Base-by-base conservation (phyloP, 192 early-diverging fungal genomes). In the Coemansia sp. region DNA sequence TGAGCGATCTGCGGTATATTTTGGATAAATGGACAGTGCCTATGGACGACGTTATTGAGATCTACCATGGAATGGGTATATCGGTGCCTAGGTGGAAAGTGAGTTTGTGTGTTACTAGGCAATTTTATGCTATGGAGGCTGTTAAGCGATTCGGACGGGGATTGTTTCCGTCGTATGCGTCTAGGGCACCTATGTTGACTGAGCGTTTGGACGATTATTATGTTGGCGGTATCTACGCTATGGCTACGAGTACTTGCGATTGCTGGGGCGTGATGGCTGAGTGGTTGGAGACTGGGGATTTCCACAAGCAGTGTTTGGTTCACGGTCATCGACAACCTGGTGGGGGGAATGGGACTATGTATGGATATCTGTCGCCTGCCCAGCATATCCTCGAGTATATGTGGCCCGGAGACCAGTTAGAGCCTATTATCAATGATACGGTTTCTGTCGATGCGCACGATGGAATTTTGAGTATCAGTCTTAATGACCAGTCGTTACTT, bases 121-220 rank as follows among this genome's bases (percentile, higher is more conserved):
- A 78, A 71, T 74, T 81, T 31, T 80, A 80, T 49, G 76, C 83
- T 22, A 75, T 85, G 75, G 75, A 85, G 79, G 78, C 83, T 3
- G 79, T 85, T 24, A 85, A 78, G 70, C 68, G 83, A 18, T 85
- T 85, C 65, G 83, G 83, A 1, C 18, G 62, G 3, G 68, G 71
- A 0, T 60, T 88, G 64, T 83, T 76, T 22, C 72, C 74, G 2
- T 76, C 71, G 20, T 87, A 78, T 65, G 83, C 75, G 40, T 60
- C 68, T 4, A 66, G 87, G 81, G 86, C 90, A 10, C 94, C 94
- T 1, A 93, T 94, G 72, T 75, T 96, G 63, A 85, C 88, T 1
- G 92, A 94, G 70, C 79, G 92, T 15, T 71, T 92, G 36, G 85
- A 90, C 49, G 74, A 85, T 22, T 95, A 96, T 55, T 87, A 88